Evolutionary conservation across 257 asterid species (phyloP), one percentile per base, ranked within the genome.

Genomic region (Knoxia roxburghii): DNA sequence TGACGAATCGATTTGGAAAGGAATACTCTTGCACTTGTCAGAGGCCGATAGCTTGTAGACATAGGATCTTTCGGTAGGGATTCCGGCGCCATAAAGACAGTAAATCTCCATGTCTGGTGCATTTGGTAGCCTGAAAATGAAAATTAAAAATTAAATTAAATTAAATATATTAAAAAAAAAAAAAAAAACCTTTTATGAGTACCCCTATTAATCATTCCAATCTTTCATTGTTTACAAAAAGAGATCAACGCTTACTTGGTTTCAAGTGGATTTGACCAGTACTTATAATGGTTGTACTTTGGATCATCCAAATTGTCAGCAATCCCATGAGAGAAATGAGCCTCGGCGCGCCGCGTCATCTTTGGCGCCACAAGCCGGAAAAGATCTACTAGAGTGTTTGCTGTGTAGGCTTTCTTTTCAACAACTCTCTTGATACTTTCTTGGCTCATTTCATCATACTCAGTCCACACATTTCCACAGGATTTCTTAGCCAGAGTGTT

Each of bases 231-330:
- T 30, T 43, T 14, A 7, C 5, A 9, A 20, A 41, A 49, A 46
- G 8, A 15, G 24, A 11, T 26, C 48, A 5, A 23, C 39, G 55
- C 91, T 88, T 81, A 88, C 96, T 73, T 80, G 68, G 88, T 90
- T 76, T 88, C 99, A 12, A 93, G 96, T 20, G 97, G 99, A 86
- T 90, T 90, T 17, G 99, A 93, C 97, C 97, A 90, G 68, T 85
- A 90, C 79, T 90, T 93, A 73, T 85, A 83, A 64, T 88, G 95
- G 57, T 76, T 57, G 65, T 93, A 88, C 66, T 86, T 93, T 0
- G 88, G 96, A 70, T 93, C 95, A 26, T 82, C 85, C 43, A 93
- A 84, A 73, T 88, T 59, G 29, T 90, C 88, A 7, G 99, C 95
- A 71, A 93, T 75, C 45, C 95, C 97, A 40, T 93, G 97, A 35